These are phyloP conservation scores for Termitomyces sp. DNA, from an alignment of 768 basidiomycete species.

Conservation along the genomic window DNA sequence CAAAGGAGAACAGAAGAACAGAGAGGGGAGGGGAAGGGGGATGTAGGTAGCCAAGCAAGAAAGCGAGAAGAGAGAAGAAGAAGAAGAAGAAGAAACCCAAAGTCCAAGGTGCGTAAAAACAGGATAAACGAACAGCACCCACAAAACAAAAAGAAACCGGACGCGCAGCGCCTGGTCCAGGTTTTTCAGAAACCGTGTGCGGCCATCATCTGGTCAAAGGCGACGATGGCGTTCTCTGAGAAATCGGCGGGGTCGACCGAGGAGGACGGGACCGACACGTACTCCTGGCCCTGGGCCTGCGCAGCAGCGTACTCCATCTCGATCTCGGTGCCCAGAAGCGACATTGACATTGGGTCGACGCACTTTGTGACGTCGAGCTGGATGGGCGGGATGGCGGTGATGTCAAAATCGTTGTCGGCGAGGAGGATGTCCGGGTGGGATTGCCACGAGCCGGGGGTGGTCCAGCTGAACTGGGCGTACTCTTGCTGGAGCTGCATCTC, in stretches of 20 bases:
- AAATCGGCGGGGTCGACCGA: conserved; percentile 22
- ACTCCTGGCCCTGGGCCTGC: conserved; percentile 11
- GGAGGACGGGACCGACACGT: conserved; percentile 21
- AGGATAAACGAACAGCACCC: conserved; percentile 5
- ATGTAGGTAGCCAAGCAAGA: neutral
- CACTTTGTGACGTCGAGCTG: conserved; percentile 50
- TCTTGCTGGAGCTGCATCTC: conserved; percentile 35
- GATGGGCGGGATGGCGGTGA: conserved; percentile 58
- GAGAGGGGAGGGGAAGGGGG: neutral
- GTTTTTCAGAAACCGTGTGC: conserved; percentile 19
- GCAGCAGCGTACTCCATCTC: conserved; percentile 1
- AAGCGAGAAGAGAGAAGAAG: neutral
- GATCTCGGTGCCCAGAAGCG: neutral
- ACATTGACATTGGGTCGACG: conserved; percentile 5
- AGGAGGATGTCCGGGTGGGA: conserved; percentile 30
- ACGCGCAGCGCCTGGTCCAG: conserved; percentile 29
- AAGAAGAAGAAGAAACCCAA: neutral
- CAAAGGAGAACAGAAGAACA: conserved; percentile 15
- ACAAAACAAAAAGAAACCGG: neutral
- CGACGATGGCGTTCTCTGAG: conserved; percentile 20
- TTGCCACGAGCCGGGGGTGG: conserved; percentile 24
- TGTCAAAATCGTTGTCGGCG: conserved; percentile 57
- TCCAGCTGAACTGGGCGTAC: conserved; percentile 32
- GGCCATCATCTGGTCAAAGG: conserved; percentile 40
- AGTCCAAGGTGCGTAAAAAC: neutral